These are phyloP conservation scores for Physcomitrellopsis africana DNA, from an alignment of 225 moss, liverwort and hornwort genomes.

Conservation along the genomic window DNA sequence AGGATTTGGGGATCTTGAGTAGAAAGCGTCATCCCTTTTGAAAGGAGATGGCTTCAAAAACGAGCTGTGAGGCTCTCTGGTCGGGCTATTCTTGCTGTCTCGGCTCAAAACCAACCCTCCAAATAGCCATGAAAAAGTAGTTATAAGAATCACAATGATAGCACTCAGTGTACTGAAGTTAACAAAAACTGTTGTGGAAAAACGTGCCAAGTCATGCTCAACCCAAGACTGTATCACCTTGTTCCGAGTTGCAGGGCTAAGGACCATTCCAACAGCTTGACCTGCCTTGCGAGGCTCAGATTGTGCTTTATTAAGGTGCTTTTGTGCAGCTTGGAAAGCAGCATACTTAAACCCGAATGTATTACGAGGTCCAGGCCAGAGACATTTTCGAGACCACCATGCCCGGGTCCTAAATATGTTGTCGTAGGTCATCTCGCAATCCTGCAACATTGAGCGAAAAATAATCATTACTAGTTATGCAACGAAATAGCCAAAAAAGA, in stretches of 20 bases:
- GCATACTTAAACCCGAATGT: constrained; percentile 93
- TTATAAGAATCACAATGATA: constrained; percentile 50
- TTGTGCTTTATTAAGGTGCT: constrained; percentile 78
- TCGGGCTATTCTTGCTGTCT: constrained; percentile 25
- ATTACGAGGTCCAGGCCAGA: constrained; percentile 92
- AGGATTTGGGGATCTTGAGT: constrained; percentile 42
- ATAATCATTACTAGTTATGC: constrained; percentile 22
- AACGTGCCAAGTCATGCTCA: constrained; percentile 85
- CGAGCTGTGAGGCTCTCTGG: constrained; percentile 16
- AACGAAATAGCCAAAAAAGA: neutral
- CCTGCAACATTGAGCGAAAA: constrained; percentile 52
- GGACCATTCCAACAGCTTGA: constrained; percentile 64
- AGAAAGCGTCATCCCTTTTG: constrained; percentile 42
- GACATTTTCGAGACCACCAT: constrained; percentile 91
- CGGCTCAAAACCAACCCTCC: constrained; percentile 38
- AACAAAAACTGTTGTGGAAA: constrained; percentile 72
- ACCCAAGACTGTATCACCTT: constrained; percentile 98
- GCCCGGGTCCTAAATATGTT: constrained; percentile 66
- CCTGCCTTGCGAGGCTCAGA: constrained; percentile 63
- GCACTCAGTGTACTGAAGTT: constrained; percentile 70
- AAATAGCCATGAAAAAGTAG: constrained; percentile 52
- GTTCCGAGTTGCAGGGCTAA: constrained; percentile 83
- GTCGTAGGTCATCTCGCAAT: constrained; percentile 76
- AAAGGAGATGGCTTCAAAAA: constrained; percentile 40
- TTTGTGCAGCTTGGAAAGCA: constrained; percentile 82